Evolutionary conservation across 2,329 filamentous ascomycete genomes (phyloP).

Genomic region (Trichocomaceae sp.): DNA sequence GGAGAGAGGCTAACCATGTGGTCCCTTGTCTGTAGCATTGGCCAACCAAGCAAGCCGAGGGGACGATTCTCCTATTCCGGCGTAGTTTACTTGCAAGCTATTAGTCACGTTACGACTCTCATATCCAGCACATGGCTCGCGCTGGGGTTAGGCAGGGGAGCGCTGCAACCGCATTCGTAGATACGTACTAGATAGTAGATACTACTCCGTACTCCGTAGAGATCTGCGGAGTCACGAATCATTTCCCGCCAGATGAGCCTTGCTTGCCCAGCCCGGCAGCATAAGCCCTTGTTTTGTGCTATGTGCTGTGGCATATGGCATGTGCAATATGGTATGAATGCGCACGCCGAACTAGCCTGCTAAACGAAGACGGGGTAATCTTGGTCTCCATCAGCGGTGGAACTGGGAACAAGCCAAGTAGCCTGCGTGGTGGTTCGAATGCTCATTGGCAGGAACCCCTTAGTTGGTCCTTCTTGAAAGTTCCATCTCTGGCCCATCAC

Average conservation of each 20-base stretch:
- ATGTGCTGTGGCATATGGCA: too few relatives aligned
- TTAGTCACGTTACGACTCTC: background rate
- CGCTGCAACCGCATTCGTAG: background rate
- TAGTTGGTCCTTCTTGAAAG: background rate
- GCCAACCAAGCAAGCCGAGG: background rate
- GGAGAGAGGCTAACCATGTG: conserved; percentile 5
- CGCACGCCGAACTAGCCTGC: background rate
- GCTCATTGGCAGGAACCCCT: background rate
- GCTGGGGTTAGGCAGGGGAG: conserved; percentile 4
- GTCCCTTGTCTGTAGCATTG: conserved; percentile 1
- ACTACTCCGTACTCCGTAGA: too few relatives aligned
- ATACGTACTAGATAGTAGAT: too few relatives aligned
- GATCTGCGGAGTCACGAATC: background rate
- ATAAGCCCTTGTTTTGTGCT: too few relatives aligned
- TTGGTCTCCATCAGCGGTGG: background rate
- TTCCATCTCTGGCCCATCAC: background rate
- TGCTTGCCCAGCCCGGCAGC: background rate
- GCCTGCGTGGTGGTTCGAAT: too few relatives aligned
- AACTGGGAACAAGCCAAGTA: background rate
- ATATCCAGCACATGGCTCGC: conserved; percentile 3
- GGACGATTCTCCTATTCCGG: background rate
- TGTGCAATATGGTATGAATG: too few relatives aligned
- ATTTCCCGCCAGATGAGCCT: background rate
- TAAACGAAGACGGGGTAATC: conserved; percentile 3
- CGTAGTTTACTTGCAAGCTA: background rate